Evolutionary conservation across 495 filamentous ascomycete genomes (phyloP), one percentile per base, ranked within the genome.

Genomic region (Daldinia vernicosa): DNA sequence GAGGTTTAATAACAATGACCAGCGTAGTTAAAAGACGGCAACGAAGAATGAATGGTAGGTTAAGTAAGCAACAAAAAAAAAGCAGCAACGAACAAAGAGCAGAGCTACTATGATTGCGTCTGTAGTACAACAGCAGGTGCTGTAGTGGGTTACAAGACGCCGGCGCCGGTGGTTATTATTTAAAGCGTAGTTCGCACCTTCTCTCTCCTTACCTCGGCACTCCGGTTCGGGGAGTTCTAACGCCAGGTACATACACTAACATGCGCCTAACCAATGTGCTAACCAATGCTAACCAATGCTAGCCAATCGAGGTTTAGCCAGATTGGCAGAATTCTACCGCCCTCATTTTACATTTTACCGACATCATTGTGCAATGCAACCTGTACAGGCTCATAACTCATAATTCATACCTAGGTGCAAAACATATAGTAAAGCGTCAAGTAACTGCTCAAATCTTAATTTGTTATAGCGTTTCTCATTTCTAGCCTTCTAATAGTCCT

Each of bases 151-250:
- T 53, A 33, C 15, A n/a, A 64, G 17, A 53, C 32, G 54, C 54
- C 63, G 47, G 35, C 32, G 56, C 45, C 47, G 64, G 17, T 45
- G 26, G 43, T 61, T 55, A 55, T 24, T 66, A 57, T 57, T 33
- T 26, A 32, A 50, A 19, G 32, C 24, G 52, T 60, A 59, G 35
- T 37, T 57, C 54, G 54, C 54, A 57, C 17, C 54, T 57, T 57
- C 17, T 33, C 19, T 39, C 32, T 27, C 50, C 35, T 28, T 72
- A 73, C 70, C 70, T 73, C 70, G 70, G 70, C 65, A 60, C 70
- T 73, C 70, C 70, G 70, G 70, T 59, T 73, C 66, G 35, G 62
- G 45, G 22, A 37, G 35, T n/a, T 52, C 47, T 50, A 14, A 35
- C 26, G 22, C 35, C n/a, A n/a, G n/a, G n/a, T n/a, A n/a, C n/a